phyloP scores from a whole-genome alignment of 2,329 filamentous ascomycete genomes.

The Penicillium sp. region DNA sequence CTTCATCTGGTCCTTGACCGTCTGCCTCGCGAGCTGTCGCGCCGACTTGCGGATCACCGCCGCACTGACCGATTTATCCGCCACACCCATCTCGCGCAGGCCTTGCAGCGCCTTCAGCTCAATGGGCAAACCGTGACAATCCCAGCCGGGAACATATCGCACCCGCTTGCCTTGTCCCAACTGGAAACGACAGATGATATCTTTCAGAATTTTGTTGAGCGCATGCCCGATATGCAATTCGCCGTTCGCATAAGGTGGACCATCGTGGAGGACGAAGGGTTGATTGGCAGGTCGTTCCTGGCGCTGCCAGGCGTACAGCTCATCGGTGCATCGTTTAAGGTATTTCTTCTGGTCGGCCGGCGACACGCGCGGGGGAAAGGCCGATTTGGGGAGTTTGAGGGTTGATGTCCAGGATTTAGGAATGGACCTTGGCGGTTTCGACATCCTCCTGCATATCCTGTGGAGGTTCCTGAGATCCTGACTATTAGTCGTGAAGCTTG shows the following conservation, averaged over 20 bases:
- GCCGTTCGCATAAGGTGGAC: slow-evolving; percentile 95
- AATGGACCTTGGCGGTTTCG: slow-evolving; percentile 37
- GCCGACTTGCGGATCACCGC: slow-evolving; percentile 57
- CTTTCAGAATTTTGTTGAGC: slow-evolving; percentile 95
- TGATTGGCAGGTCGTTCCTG: slow-evolving; percentile 52
- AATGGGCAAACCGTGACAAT: slow-evolving; percentile 95
- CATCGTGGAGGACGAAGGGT: slow-evolving; percentile 86
- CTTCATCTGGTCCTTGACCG: slow-evolving; percentile 60
- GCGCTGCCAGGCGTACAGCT: slow-evolving; percentile 86
- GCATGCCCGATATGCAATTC: slow-evolving; percentile 89
- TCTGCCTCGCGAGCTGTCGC: slow-evolving; percentile 55
- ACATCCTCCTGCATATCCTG: slow-evolving; percentile 35
- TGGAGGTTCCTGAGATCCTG: background rate
- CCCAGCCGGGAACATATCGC: slow-evolving; percentile 89
- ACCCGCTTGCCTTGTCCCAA: slow-evolving; percentile 75
- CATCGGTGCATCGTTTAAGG: slow-evolving; percentile 77
- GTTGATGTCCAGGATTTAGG: slow-evolving; percentile 68
- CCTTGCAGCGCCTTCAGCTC: slow-evolving; percentile 86
- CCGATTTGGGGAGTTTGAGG: slow-evolving; percentile 72
- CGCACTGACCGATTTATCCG: slow-evolving; percentile 34
- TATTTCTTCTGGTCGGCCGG: slow-evolving; percentile 55
- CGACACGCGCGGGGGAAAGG: slow-evolving; percentile 59
- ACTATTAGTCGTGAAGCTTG: background rate
- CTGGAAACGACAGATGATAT: slow-evolving; percentile 82
- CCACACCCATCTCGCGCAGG: slow-evolving; percentile 39